Conservation (phyloP, 257 asterid genomes). For the Przewalskia tangutica region DNA sequence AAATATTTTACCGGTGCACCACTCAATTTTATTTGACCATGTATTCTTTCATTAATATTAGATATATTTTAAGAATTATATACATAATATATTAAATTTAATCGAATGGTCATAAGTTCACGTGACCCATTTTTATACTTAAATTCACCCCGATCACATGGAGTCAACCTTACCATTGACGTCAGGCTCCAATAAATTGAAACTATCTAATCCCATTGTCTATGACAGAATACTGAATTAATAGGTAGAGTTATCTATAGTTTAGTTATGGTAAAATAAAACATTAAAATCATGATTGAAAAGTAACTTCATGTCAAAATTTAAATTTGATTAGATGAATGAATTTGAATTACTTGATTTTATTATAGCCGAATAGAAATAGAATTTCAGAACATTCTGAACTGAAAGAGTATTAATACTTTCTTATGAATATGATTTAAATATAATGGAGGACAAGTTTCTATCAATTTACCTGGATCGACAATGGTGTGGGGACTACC, state of each 20-base stretch:
- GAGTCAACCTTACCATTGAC: too few relatives aligned
- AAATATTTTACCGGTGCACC: too few relatives aligned
- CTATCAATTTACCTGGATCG: slow-evolving; percentile 31
- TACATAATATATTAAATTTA: too few relatives aligned
- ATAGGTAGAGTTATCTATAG: background rate
- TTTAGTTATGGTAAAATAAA: background rate
- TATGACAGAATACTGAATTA: background rate
- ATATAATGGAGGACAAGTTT: background rate
- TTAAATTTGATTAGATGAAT: background rate
- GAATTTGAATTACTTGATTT: background rate
- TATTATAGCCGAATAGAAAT: background rate
- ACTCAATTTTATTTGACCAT: too few relatives aligned
- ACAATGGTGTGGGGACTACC: slow-evolving; percentile 49
- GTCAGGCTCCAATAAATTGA: too few relatives aligned
- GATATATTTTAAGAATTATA: too few relatives aligned
- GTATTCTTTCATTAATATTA: too few relatives aligned
- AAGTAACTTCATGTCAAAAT: background rate
- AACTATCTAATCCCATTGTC: background rate
- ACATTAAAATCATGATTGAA: background rate
- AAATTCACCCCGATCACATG: too few relatives aligned
- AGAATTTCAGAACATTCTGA: background rate
- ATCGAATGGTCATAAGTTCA: too few relatives aligned
- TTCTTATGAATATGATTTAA: background rate
- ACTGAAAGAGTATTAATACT: background rate
- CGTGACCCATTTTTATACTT: too few relatives aligned